Base-by-base conservation (phyloP, 2,329 filamentous ascomycete species). In the Pleomassaria siparia region DNA sequence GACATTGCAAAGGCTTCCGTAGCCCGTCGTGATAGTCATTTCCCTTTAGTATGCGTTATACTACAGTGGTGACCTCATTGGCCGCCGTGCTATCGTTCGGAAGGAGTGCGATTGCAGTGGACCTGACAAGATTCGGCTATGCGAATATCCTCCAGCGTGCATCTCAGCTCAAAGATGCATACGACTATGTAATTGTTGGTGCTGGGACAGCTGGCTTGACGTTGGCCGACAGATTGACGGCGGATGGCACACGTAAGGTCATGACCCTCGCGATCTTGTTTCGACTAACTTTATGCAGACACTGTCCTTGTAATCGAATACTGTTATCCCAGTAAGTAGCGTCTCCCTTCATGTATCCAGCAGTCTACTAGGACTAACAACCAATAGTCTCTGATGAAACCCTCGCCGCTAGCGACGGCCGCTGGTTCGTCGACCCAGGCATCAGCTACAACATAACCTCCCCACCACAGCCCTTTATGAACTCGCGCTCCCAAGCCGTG, bases 121-220 rank as follows among this genome's bases (percentile, higher is more conserved):
- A 18, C 4, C 4, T 21, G 15, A 20, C 22, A 13, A 40, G 37
- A 15, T 40, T 40, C 13, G 37, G 37, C 37, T 28, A 43, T 24
- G 40, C 40, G n/a, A 43, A 43, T n/a, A 10, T 43, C 15, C 40
- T 43, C 15, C 40, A 33, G 16, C n/a, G 40, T 2, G 40, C 26
- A 3, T 16, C 29, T 43, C 16, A 43, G 22, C 13, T 44, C 32
- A 25, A 29, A 11, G 22, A 44, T 15, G 18, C 55, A 11, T 48
- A 53, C 26, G 53, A 55, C 29, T 55, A 55, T 40, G 42, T 55
- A 16, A 35, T 55, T 36, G 41, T 49, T 24, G 53, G 53, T 12
- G 53, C 41, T 11, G 53, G 53, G 5, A 54, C 47, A 5, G 47
- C 47, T 4, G 53, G 53, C 3, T 25, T 46, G 16, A 36, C 48